phyloP scores from a whole-genome alignment of 192 early-diverging fungal species.

The Linnemannia elongata region DNA sequence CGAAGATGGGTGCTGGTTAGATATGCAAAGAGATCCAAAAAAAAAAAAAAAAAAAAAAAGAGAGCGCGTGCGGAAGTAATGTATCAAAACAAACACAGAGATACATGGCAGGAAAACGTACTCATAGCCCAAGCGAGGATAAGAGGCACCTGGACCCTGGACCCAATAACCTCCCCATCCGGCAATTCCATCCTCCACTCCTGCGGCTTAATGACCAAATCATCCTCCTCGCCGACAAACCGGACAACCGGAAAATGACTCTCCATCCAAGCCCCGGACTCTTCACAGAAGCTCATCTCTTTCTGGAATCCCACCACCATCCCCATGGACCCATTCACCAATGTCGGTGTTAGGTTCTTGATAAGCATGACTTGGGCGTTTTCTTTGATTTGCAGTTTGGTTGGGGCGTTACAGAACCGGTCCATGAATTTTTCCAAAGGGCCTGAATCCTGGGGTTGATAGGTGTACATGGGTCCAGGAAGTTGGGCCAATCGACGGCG shows the following conservation, averaged over 20 bases:
- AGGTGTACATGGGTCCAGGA: conserved; percentile 61
- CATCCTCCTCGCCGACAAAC: conserved; percentile 42
- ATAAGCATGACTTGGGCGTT: conserved; percentile 91
- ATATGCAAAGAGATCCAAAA: background rate
- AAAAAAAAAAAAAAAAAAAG: background rate
- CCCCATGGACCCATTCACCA: conserved; percentile 90
- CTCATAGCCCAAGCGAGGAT: conserved; percentile 89
- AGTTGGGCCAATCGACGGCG: conserved; percentile 65
- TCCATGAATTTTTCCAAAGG: conserved; percentile 48
- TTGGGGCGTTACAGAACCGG: conserved; percentile 70
- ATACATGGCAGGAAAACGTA: conserved; percentile 19
- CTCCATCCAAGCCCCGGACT: background rate
- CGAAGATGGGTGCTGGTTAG: background rate
- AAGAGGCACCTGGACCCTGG: conserved; percentile 74
- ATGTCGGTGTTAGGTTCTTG: conserved; percentile 72
- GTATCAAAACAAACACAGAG: background rate
- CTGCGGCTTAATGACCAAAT: conserved; percentile 43
- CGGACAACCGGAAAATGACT: conserved; percentile 41
- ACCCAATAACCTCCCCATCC: conserved; percentile 40
- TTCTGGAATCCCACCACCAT: conserved; percentile 64
- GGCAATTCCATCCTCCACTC: conserved; percentile 53
- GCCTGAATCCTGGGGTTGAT: conserved; percentile 62
- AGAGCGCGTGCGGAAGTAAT: background rate
- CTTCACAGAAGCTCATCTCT: background rate
- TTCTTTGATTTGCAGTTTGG: conserved; percentile 74